Evolutionary conservation across 495 filamentous ascomycete genomes (phyloP), one percentile per base, ranked within the genome.

Genomic region (Opeltia flavorubescens): DNA sequence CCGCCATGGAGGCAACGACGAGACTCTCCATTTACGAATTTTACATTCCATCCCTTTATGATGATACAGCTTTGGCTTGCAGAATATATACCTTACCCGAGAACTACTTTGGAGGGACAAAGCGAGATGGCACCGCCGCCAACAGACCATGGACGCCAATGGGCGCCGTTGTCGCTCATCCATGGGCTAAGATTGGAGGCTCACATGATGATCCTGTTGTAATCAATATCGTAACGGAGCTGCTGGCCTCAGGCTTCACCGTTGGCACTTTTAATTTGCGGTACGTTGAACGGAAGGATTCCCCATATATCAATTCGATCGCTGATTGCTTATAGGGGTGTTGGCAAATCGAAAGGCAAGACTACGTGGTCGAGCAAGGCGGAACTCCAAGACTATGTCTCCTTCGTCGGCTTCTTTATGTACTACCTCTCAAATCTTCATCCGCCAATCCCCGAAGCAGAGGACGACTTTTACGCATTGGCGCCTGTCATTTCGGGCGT

Each of bases 191-290:
- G 0, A 66, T 96, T 5, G 91, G 91, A 9, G 91, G 91, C 4
- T 81, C 68, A 65, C 89, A 78, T 59, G 83, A 95, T 58, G 87
- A 96, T 52, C 71, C 72, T 0, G 70, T 93, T 18, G 84, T 98
- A 12, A 63, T 73, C 26, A 64, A 75, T 20, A 59, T 84, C 11
- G 75, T 73, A 1, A 59, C 60, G 2, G 78, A 80, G 46, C 67
- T 95, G 21, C 59, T 94, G 5, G 61, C 68, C 4, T 56, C 67
- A 21, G 86, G 84, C 15, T 89, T 74, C 55, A 61, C 93, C 2
- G 85, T 95, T 15, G 83, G 71, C 5, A 94, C 86, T 1, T 95
- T 96, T 61, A 95, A 98, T 57, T 95, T 95, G 54, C 77, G 88
- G 88, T 94, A 62, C 17, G 57, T 49, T 38, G 5, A 21, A 9